Conservation (phyloP, 805 yeast species). For the Yueomyces sp. region DNA sequence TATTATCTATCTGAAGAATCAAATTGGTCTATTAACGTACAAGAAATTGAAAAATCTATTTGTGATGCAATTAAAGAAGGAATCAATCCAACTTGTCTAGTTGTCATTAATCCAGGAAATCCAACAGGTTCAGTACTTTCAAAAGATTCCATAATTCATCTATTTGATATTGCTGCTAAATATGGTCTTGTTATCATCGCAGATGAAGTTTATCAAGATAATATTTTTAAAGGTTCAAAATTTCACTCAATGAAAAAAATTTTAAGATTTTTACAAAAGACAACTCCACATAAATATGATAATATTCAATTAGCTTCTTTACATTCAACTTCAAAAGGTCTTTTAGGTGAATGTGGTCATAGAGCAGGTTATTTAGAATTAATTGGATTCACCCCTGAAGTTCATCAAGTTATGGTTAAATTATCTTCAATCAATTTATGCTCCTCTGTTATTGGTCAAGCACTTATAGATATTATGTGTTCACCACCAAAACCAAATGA, state of each 20-base stretch:
- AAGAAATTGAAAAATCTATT: slow-evolving; percentile 44
- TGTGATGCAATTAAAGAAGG: slow-evolving; percentile 36
- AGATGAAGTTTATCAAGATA: slow-evolving; percentile 96
- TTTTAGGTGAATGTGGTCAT: slow-evolving; percentile 98
- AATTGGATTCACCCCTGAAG: slow-evolving; percentile 62
- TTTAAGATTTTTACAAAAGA: slow-evolving; percentile 45
- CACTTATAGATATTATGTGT: slow-evolving; percentile 82
- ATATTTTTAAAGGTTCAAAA: slow-evolving; percentile 59
- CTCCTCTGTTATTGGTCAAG: slow-evolving; percentile 93
- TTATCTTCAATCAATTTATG: slow-evolving; percentile 85
- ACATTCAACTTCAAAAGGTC: slow-evolving; percentile 97
- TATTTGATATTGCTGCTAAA: slow-evolving; percentile 71
- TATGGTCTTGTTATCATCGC: slow-evolving; percentile 80
- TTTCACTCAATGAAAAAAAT: slow-evolving; percentile 79
- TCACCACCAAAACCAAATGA: slow-evolving; percentile 79
- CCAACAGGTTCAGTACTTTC: slow-evolving; percentile 87
- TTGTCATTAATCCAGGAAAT: slow-evolving; percentile 94
- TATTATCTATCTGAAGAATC: slow-evolving; percentile 72
- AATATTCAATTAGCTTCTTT: slow-evolving; percentile 82
- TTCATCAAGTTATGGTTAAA: slow-evolving; percentile 61
- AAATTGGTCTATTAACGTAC: slow-evolving; percentile 74
- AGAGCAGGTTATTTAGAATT: slow-evolving; percentile 98
- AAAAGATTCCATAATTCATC: slow-evolving; percentile 50
- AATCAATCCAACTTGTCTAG: slow-evolving; percentile 61
- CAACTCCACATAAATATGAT: slow-evolving; percentile 42